A percentile compares a stretch with the other conserved stretches of the same genome.
These are phyloP conservation scores for Paramecium sonneborni DNA, from an alignment of 73 alveolate genomes.

Conservation along the genomic window DNA sequence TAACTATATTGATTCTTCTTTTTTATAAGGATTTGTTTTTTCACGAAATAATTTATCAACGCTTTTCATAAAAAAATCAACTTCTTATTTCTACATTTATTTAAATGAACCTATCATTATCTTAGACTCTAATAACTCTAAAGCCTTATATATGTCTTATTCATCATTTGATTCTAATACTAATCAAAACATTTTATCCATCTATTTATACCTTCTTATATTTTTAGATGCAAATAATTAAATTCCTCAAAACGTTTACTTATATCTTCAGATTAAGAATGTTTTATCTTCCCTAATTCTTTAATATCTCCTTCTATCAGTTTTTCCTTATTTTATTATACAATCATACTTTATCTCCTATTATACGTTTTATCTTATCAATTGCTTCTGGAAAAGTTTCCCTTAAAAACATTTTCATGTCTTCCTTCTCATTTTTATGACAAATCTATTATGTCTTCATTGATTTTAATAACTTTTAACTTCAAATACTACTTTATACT, in stretches of 20 bases:
- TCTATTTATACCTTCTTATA: background rate
- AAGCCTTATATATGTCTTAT: background rate
- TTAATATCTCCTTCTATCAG: slow-evolving; percentile 43
- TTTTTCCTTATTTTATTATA: slow-evolving; percentile 29
- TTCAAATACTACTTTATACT: background rate
- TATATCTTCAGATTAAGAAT: background rate
- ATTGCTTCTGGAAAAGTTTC: slow-evolving; percentile 33
- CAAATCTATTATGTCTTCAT: background rate
- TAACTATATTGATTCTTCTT: background rate
- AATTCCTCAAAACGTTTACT: slow-evolving; percentile 21
- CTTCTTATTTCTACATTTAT: background rate
- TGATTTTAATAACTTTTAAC: background rate
- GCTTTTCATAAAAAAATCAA: slow-evolving; percentile 15
- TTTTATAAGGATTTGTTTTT: background rate
- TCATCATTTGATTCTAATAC: background rate
- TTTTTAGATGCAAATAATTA: slow-evolving; percentile 16
- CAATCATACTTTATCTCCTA: background rate
- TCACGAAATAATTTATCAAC: slow-evolving; percentile 35
- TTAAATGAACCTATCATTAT: slow-evolving; percentile 24
- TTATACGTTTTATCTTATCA: slow-evolving; percentile 27
- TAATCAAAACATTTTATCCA: background rate
- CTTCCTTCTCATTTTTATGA: background rate
- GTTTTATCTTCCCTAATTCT: slow-evolving; percentile 11
- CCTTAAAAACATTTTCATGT: background rate
- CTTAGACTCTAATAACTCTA: slow-evolving; percentile 28